Evolutionary conservation across 2,329 filamentous ascomycete genomes (phyloP).

Genomic region (Dactylonectria macrodidyma): DNA sequence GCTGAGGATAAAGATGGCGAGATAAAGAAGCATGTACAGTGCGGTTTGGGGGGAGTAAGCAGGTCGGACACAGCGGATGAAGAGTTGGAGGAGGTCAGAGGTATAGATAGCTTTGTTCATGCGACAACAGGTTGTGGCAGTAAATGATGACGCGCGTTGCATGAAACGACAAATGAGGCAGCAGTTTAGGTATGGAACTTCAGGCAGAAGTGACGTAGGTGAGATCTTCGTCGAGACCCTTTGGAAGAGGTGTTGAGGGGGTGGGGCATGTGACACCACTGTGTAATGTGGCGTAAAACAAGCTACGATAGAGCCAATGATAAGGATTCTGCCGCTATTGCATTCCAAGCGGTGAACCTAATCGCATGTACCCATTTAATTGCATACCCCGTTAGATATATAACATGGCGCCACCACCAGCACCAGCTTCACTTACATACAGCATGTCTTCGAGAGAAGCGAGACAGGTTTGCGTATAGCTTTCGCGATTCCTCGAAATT

Average conservation of each 20-base stretch:
- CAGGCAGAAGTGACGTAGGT: background rate
- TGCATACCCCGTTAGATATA: too few species aligned
- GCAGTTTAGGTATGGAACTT: background rate
- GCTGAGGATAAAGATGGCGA: conserved; percentile 28
- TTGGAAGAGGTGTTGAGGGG: too few species aligned
- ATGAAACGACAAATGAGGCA: conserved; percentile 10
- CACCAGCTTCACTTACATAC: too few species aligned
- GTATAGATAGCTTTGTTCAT: background rate
- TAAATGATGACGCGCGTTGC: conserved; percentile 7
- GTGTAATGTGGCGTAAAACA: background rate
- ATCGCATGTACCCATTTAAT: background rate
- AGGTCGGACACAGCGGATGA: background rate
- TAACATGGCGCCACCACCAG: too few species aligned
- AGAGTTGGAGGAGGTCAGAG: background rate
- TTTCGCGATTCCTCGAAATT: conserved; percentile 7
- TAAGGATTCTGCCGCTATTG: background rate
- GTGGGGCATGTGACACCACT: too few species aligned
- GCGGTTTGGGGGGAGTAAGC: background rate
- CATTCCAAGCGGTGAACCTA: background rate
- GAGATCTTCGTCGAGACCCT: too few species aligned
- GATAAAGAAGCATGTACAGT: conserved; percentile 36
- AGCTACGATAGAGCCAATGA: background rate
- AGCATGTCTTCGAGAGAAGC: too few species aligned
- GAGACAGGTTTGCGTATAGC: too few species aligned
- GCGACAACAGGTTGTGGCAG: background rate